Percentiles rank a stretch among this genome's conserved stretches.
phyloP scores from a whole-genome alignment of 1,284 basidiomycete species.

The Stygiomarasmius scandens region DNA sequence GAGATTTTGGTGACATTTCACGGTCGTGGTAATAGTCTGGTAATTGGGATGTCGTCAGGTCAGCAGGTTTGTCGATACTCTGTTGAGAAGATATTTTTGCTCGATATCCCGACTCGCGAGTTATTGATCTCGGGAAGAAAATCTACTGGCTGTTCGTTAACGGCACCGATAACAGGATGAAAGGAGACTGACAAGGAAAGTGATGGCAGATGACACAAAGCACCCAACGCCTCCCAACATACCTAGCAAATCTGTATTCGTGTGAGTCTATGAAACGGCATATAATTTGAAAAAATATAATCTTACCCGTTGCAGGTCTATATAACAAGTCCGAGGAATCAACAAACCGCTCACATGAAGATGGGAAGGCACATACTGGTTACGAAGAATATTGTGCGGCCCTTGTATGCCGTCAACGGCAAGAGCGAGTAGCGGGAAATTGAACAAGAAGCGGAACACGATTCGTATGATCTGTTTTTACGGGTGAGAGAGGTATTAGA shows the following conservation, averaged over 20 bases:
- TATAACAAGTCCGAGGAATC: neutral
- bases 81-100: constrained; percentile 33
- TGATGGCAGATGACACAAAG: constrained; percentile 74
- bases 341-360: neutral
- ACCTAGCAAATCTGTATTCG: constrained; percentile 57
- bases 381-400: constrained; percentile 48
- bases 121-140: constrained; percentile 75
- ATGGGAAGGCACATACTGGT: constrained; percentile 46
- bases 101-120: constrained; percentile 61
- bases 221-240: constrained; percentile 72
- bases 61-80: constrained; percentile 25
- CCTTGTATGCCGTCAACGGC: constrained; percentile 61
- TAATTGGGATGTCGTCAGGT: constrained; percentile 23
- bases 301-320: constrained; percentile 12
- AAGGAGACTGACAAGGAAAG: constrained; percentile 56
- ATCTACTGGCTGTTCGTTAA: constrained; percentile 42
- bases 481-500: neutral
- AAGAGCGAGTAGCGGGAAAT: constrained; percentile 63
- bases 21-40: constrained; percentile 29
- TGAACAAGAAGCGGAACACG: constrained; percentile 70
- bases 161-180: constrained; percentile 1
- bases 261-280: constrained; percentile 26
- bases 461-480: constrained; percentile 57
- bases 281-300: constrained; percentile 57
- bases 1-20: constrained; percentile 19